Evolutionary conservation across 2,329 filamentous ascomycete genomes (phyloP), one percentile per base, ranked within the genome.

Genomic region (Beauveria sp.): DNA sequence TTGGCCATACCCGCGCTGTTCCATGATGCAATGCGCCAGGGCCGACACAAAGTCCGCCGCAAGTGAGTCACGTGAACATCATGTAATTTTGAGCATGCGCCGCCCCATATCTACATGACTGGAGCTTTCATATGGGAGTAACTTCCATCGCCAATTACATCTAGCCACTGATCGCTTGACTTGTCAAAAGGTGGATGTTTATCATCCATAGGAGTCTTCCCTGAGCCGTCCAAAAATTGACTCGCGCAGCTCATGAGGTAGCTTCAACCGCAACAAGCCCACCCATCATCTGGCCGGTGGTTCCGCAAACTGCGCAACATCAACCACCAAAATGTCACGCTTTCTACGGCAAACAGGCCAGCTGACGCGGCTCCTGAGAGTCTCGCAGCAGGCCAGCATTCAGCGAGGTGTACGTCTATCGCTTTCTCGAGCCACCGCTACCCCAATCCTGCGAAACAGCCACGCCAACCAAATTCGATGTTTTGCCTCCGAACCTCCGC

Each of bases 331-430:
- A 75, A 89, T 89, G 87, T 86, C 85, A 73, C 83, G 84, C 69
- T 78, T 87, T 70, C 77, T 89, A 67, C 83, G 86, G 73, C 84
- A 85, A 74, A 82, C 86, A 73, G 83, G 84, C 78, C 82, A 84
- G 73, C 76, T 89, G 72, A 83, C 84, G 75, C 81, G 83, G 73
- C 79, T 85, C 70, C 82, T 84, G 63, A 82, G 81, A 73, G 76
- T 81, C 67, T 80, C 80, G 66, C 76, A 82, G 70, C 79, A 81
- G 70, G 75, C 77, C 68, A 74, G 81, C 64, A 74, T 81, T 60
- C 78, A 79, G 69, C 75, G 78, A 64, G 77, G 77, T 47, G 66
- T 75, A 70, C 77, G 71, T 30, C 65, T 71, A 14, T 64, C 68
- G 20, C 64, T 71, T 58, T 69, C 72, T 59, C 68, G 70, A 57